Evolutionary conservation across 257 asterid species (phyloP), one percentile per base, ranked within the genome.

Genomic region (Verbascum thapsus): DNA sequence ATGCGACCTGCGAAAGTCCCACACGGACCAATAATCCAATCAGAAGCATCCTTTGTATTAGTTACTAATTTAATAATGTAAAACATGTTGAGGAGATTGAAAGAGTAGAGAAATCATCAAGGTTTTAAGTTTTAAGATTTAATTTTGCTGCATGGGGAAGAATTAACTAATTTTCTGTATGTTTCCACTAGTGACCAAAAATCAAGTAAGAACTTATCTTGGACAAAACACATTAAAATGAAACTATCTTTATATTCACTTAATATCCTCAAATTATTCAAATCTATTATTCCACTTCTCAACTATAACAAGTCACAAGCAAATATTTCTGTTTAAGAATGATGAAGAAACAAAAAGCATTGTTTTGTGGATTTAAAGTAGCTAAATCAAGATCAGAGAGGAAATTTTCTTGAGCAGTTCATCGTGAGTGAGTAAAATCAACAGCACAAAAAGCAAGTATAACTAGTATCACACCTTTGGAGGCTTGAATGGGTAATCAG

Each of bases 401-500:
- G 8, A 40, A 41, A 19, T 44, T 20, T 41, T 34, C 64, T 13
- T 35, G 19, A 19, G 53, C 35, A 15, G 32, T 34, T 23, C 9
- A 53, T 12, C 34, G 32, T 26, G 32, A 26, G 32, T 5, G 56
- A 45, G 47, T 22, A 10, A 17, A 49, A 40, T 30, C 26, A 16
- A 50, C 41, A 34, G 30, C 50, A 22, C 51, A 16, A 22, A 11
- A 38, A 45, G 10, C 49, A 45, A 47, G 26, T 22, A 19, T 18
- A 57, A 72, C 40, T 20, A 34, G 6, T 18, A 41, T 10, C 72
- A 67, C 66, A 85, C 90, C 90, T 85, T 83, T 0, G 88, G 86
- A 43, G 90, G 88, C 48, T 83, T 83, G 82, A 85, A 82, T 26
- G 94, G 87, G 63, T 82, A 85, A 69, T 82, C 92, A 2, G 87